Evolutionary conservation across 495 filamentous ascomycete genomes (phyloP).

Genomic region (Xylaria palmicola): DNA sequence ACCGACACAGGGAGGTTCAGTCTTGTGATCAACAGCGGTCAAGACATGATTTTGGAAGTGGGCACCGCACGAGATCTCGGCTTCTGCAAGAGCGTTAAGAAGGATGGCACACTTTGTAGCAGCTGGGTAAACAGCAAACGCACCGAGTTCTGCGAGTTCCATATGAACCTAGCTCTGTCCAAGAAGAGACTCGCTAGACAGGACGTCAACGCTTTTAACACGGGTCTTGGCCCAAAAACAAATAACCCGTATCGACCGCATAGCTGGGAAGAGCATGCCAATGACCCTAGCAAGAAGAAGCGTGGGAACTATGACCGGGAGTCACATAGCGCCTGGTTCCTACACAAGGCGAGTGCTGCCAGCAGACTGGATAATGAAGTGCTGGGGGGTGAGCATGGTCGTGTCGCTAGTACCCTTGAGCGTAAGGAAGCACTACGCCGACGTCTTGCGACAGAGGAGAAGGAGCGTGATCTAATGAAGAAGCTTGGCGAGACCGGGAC

Average conservation of each 20-base stretch:
- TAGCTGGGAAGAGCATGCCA: constrained; percentile 17
- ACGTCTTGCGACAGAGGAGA: constrained; percentile 68
- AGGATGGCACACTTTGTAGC: constrained; percentile 77
- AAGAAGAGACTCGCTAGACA: constrained; percentile 69
- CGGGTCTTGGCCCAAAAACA: constrained; percentile 40
- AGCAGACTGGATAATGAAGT: constrained; percentile 68
- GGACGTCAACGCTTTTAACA: constrained; percentile 70
- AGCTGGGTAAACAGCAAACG: constrained; percentile 84
- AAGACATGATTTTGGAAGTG: constrained; percentile 87
- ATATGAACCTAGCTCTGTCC: constrained; percentile 75
- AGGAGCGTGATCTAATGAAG: constrained; percentile 76
- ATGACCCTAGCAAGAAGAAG: constrained; percentile 41
- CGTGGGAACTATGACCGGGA: constrained; percentile 58
- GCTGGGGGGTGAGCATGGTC: constrained; percentile 48
- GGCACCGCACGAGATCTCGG: constrained; percentile 82
- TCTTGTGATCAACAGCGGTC: constrained; percentile 75
- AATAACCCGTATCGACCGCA: constrained; percentile 24
- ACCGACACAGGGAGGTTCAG: constrained; percentile 79
- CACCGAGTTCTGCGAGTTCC: constrained; percentile 91
- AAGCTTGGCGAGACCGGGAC: constrained; percentile 61
- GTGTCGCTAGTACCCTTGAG: constrained; percentile 53
- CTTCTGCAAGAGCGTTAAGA: constrained; percentile 81
- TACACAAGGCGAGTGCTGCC: constrained; percentile 54
- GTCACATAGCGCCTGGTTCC: constrained; percentile 59
- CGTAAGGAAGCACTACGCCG: constrained; percentile 66